phyloP scores from a whole-genome alignment of 192 early-diverging fungal genomes.

The Coemansia sp. region DNA sequence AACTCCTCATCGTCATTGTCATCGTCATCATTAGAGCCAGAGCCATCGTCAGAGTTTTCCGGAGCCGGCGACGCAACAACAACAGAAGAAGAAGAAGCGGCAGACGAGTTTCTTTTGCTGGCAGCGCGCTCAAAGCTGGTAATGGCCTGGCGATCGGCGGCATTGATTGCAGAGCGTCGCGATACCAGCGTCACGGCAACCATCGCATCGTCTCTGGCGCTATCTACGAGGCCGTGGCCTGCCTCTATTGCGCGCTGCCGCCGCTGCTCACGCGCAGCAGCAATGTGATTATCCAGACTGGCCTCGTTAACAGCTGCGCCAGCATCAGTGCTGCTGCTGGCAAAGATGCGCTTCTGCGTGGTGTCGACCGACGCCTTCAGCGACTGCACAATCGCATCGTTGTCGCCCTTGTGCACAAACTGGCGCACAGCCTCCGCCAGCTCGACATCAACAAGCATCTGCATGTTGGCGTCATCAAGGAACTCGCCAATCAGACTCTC shows the following conservation, averaged over 20 bases:
- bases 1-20: slow-evolving; percentile 20
- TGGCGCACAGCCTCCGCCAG: slow-evolving; percentile 71
- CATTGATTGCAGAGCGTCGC: slow-evolving; percentile 20
- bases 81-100: background rate
- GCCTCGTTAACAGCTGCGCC: slow-evolving; percentile 1
- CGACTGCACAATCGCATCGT: slow-evolving; percentile 77
- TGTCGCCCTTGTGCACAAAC: slow-evolving; percentile 87
- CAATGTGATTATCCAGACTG: slow-evolving; percentile 19
- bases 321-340: background rate
- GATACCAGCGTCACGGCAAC: slow-evolving; percentile 25
- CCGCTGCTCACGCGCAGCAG: slow-evolving; percentile 12
- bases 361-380: slow-evolving; percentile 31
- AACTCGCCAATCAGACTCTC: slow-evolving; percentile 79
- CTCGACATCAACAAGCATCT: slow-evolving; percentile 74
- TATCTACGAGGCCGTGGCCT: slow-evolving; percentile 18
- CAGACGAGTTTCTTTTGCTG: background rate
- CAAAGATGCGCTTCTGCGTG: slow-evolving; percentile 34
- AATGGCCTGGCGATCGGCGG: slow-evolving; percentile 29
- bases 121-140: slow-evolving; percentile 27
- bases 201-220: slow-evolving; percentile 4
- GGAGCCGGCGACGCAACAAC: background rate
- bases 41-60: background rate
- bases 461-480: slow-evolving; percentile 66
- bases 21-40: background rate
- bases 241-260: slow-evolving; percentile 28